A percentile compares a stretch with the other conserved stretches of the same genome.
phyloP scores from a whole-genome alignment of 371 early-diverging fungal genomes.

The Batkoa obscura region DNA sequence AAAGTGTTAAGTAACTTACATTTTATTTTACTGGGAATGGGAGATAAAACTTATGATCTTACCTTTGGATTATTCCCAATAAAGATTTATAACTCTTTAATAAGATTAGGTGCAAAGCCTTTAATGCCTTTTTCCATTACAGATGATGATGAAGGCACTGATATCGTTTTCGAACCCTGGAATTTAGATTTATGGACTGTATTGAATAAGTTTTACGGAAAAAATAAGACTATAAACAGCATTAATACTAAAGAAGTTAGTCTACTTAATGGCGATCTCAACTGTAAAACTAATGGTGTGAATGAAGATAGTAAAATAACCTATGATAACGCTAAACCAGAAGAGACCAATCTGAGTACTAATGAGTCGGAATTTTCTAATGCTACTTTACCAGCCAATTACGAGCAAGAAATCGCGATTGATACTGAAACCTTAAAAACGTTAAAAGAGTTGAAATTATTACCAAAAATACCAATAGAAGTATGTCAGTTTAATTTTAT shows the following conservation, averaged over 20 bases:
- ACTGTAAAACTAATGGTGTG: too few species aligned
- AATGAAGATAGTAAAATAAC: too few species aligned
- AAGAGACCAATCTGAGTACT: too few species aligned
- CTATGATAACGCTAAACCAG: too few species aligned
- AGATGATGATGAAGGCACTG: slow-evolving; percentile 2
- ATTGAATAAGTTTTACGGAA: not conserved
- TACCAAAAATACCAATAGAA: slow-evolving; percentile 4
- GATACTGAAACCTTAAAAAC: not conserved
- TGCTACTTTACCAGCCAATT: not conserved
- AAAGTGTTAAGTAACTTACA: not conserved
- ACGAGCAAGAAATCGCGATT: not conserved
- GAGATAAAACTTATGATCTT: slow-evolving; percentile 3
- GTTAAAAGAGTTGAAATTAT: not conserved
- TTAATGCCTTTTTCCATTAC: not conserved
- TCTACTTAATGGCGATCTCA: too few species aligned
- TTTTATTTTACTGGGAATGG: slow-evolving; percentile 1
- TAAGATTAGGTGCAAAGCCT: not conserved
- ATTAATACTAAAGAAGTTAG: not conserved
- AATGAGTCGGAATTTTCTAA: too few species aligned
- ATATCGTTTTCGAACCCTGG: slow-evolving; percentile 2
- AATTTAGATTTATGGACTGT: not conserved
- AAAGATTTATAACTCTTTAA: not conserved
- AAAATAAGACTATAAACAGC: not conserved
- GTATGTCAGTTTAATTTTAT: slow-evolving; percentile 4
- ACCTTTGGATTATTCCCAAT: slow-evolving; percentile 5